Evolutionary conservation across 805 yeast species (phyloP), one percentile per base, ranked within the genome.

Genomic region (Saccharomycodes ludwigii): DNA sequence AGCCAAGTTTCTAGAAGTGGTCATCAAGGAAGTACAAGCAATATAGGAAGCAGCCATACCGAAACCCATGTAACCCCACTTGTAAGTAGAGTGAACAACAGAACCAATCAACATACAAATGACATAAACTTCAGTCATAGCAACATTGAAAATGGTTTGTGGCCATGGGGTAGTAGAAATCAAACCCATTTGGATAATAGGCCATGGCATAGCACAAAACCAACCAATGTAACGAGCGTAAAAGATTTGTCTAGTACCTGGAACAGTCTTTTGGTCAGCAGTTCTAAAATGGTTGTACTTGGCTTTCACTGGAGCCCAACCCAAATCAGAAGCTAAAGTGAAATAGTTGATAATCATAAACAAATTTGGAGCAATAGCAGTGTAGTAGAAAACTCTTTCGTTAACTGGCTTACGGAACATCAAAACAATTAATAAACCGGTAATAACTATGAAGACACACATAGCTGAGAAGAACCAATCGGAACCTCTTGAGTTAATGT

Each of bases 391-490:
- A 27, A 62, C 44, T 35, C 65, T 52, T 36, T 59, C 52, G 27
- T 43, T 43, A 7, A 50, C 44, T 13, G 58, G 56, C 26, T 46
- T 43, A 26, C 38, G 37, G 32, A 47, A 51, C 39, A 52, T 48
- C 21, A 52, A 30, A 18, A 40, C 41, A 24, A 46, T 38, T 40
- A 42, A 38, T n/a, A 45, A 30, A 11, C 59, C 32, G 7, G 65
- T 44, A 17, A 63, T 48, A 1, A 62, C 32, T 17, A 58, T 51
- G 43, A 68, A 66, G 13, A 71, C 39, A 24, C 65, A 48, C 48
- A 74, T 73, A 13, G 61, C 76, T 3, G 82, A 63, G 77, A 79
- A 76, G 41, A 69, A 63, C 81, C 80, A 75, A 51, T 70, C 72
- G 6, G 80, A 72, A 52, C 82, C 82, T 48, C 72, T 71, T 7